Conservation (phyloP, 495 filamentous ascomycete genomes). For the Lophiostoma macrostomum region DNA sequence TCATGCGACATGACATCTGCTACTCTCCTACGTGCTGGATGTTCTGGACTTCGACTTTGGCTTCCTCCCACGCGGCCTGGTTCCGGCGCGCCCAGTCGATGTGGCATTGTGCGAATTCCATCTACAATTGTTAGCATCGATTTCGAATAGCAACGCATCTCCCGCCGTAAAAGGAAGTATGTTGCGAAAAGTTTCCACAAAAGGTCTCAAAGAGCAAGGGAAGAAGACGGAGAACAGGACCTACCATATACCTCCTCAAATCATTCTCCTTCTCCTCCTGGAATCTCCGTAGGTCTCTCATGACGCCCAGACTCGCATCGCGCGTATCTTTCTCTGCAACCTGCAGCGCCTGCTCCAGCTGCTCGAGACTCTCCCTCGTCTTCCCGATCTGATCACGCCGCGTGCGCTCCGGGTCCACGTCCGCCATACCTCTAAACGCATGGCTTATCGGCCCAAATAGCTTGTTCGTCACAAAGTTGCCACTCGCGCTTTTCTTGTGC, state of each 20-base stretch:
- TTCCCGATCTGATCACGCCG: constrained; percentile 92
- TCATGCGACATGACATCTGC: no score
- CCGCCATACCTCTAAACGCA: constrained; percentile 91
- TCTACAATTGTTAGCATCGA: constrained; percentile 47
- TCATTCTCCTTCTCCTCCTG: constrained; percentile 93
- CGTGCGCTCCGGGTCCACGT: constrained; percentile 91
- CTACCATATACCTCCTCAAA: constrained; percentile 90
- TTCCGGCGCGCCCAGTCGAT: constrained; percentile 99
- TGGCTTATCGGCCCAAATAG: constrained; percentile 95
- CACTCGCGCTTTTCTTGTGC: constrained; percentile 71
- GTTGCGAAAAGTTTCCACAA: no score
- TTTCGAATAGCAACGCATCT: background rate
- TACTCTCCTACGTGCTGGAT: constrained; percentile 50
- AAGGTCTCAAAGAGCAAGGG: no score
- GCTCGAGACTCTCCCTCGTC: constrained; percentile 69
- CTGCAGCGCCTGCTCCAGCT: constrained; percentile 85
- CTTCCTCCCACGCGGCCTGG: constrained; percentile 93
- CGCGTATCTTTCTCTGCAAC: constrained; percentile 87
- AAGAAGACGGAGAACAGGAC: constrained; percentile 40
- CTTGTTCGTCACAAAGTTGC: constrained; percentile 82
- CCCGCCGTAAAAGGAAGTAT: no score
- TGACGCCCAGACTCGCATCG: constrained; percentile 79
- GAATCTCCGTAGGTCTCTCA: constrained; percentile 88
- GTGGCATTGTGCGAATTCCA: constrained; percentile 89
- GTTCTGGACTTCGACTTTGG: constrained; percentile 86